These are phyloP conservation scores for Aphanomyces euteiches DNA, from an alignment of 352 stramenopile genomes.

Conservation along the genomic window DNA sequence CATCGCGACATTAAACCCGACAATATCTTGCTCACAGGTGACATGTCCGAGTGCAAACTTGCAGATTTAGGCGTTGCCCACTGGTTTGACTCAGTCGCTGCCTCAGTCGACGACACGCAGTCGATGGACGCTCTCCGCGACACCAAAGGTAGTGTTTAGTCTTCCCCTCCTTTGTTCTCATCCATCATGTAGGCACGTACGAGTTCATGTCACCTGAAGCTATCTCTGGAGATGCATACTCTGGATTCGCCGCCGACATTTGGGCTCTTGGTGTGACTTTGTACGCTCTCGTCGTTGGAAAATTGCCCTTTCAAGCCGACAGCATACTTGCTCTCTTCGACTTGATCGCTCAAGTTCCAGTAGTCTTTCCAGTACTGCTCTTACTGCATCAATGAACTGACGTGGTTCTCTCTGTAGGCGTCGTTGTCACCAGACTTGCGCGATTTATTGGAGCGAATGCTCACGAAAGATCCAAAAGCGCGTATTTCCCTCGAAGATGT, in stretches of 20 bases:
- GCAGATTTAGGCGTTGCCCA: constrained; percentile 78
- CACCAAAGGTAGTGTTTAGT: constrained; percentile 19
- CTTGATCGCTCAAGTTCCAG: constrained; percentile 70
- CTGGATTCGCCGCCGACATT: constrained; percentile 83
- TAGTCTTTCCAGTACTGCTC: constrained; percentile 51
- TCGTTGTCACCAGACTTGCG: constrained; percentile 46
- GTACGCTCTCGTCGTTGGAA: constrained; percentile 85
- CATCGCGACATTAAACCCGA: constrained; percentile 86
- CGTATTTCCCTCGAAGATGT: constrained; percentile 66
- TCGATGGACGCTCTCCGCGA: background rate
- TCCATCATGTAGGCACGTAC: constrained; percentile 45
- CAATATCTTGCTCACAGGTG: constrained; percentile 66
- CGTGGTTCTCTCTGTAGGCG: constrained; percentile 30
- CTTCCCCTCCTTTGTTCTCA: background rate
- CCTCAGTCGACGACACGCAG: constrained; percentile 40
- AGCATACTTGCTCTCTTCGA: constrained; percentile 87
- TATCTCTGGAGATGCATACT: constrained; percentile 60
- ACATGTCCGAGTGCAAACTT: constrained; percentile 62
- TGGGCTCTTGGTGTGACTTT: constrained; percentile 90
- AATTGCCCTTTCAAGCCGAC: constrained; percentile 83
- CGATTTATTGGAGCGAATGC: constrained; percentile 61
- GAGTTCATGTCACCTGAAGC: constrained; percentile 70
- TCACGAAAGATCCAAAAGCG: constrained; percentile 73
- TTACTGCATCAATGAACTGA: background rate
- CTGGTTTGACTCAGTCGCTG: constrained; percentile 43